Evolutionary conservation across 495 filamentous ascomycete genomes (phyloP), one percentile per base, ranked within the genome.

Genomic region (Aspergillus bridgeri): DNA sequence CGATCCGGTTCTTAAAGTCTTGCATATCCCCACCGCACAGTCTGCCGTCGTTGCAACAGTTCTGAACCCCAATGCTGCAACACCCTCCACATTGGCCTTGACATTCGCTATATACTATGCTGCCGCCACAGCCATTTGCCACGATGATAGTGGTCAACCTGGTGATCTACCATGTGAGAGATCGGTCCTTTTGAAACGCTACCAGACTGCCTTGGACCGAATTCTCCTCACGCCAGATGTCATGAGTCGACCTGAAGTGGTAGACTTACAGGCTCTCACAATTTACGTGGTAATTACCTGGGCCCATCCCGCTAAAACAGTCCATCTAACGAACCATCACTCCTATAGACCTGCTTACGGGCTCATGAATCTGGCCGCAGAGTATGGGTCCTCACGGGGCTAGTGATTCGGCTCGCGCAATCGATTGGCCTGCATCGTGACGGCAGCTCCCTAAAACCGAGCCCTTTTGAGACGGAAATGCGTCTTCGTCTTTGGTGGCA

Each of bases 1-100:
- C 56, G 83, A 87, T 70, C 86, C 86, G 0, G 65, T 89, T 47
- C 78, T 79, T 45, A 89, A 87, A 65, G 65, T 87, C 29, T 79
- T 88, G 59, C 86, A 89, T 65, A 81, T 81, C 18, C 85, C 85
- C 1, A 83, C 83, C 3, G 56, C 83, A 33, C 65, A 69, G 25
- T 65, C 66, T 13, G 33, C 60, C 17, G 54, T 79, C 5, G 63
- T 75, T 44, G 64, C 64, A 24, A 73, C 70, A 4, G 69, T 58
- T 18, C 49, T 61, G 5, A 50, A 66, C 42, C 58, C 25, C 49
- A 64, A 25, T 52, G 73, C 21, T 60, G 66, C 43, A 67, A 64
- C 48, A 54, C 69, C 71, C 17, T 49, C 47, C 5, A 21, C 25
- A 6, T 4, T 24, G 9, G 47, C 47, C 9, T 25, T 49, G n/a